Conservation (phyloP, 345 rosid genomes). For the Gossypium herbaceum region DNA sequence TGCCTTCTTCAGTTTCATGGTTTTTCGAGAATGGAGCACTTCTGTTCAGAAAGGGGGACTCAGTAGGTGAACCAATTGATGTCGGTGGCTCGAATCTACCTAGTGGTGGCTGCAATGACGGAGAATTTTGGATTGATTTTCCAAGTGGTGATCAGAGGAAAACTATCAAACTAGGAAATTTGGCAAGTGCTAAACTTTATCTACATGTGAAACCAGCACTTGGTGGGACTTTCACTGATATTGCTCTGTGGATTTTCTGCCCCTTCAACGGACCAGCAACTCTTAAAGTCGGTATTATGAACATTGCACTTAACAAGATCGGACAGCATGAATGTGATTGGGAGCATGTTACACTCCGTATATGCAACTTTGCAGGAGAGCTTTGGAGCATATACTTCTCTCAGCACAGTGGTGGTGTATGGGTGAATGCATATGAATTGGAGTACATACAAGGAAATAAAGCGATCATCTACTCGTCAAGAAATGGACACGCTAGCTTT, state of each 20-base stretch:
- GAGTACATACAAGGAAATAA: slow-evolving; percentile 60
- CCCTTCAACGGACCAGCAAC: slow-evolving; percentile 91
- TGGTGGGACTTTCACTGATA: slow-evolving; percentile 79
- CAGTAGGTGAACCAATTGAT: slow-evolving; percentile 40
- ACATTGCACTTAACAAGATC: slow-evolving; percentile 42
- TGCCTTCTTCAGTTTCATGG: slow-evolving; percentile 80
- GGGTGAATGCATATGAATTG: slow-evolving; percentile 66
- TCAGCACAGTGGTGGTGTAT: slow-evolving; percentile 84
- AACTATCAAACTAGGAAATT: slow-evolving; percentile 48
- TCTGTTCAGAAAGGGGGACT: slow-evolving; percentile 39
- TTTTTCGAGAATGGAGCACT: slow-evolving; percentile 59
- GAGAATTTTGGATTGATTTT: slow-evolving; percentile 72
- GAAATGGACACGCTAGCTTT: slow-evolving; percentile 72
- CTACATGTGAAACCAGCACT: slow-evolving; percentile 72
- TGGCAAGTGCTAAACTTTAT: slow-evolving; percentile 69
- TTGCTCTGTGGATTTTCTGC: slow-evolving; percentile 83
- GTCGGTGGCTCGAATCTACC: slow-evolving; percentile 64
- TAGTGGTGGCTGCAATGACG: slow-evolving; percentile 55
- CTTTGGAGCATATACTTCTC: slow-evolving; percentile 79
- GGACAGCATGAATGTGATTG: slow-evolving; percentile 91
- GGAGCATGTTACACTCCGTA: slow-evolving; percentile 90
- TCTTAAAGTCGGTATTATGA: slow-evolving; percentile 52
- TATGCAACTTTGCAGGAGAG: slow-evolving; percentile 76
- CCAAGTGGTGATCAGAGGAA: slow-evolving; percentile 34
- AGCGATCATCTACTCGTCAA: slow-evolving; percentile 63